Base-by-base conservation (phyloP, 768 basidiomycete genomes). In the Russula olivacea region DNA sequence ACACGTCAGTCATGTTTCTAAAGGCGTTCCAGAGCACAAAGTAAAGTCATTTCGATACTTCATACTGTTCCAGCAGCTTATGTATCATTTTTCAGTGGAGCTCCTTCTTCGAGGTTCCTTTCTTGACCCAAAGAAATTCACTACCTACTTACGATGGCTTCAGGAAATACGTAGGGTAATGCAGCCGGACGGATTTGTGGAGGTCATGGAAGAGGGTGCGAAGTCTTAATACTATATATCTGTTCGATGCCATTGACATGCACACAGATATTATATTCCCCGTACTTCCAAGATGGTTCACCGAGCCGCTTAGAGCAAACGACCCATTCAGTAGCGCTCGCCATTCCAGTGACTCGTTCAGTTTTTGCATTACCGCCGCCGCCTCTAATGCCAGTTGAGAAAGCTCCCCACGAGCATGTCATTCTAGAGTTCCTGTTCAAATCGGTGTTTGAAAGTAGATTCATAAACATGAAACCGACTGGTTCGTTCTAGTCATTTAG, bases 241-340 rank as follows among this genome's bases (percentile, higher is more conserved):
- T 14, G 1, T 40, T 32, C 21, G 23, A 54, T 28, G 17, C 36
- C 43, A 41, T 32, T 48, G 59, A 32, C 58, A 5, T 53, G 45
- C 49, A 25, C 63, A 17, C 58, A 91, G 89, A 91, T 70, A 80
- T 88, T 32, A 74, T 89, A 50, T 91, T 91, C 70, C 89, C 89
- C n/a, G 75, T 74, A 4, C 78, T 91, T 41, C 88, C 89, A 23
- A 81, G 80, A 41, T 91, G 88, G 88, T 91, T 89, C 68, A 90
- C 89, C 1, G 77, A 80, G 43, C 86, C 87, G 10, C 78, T 90
- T 57, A 83, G 86, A 32, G 76, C 77, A 32, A 66, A 51, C 19
- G 43, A 34, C 38, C 65, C 65, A 17, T 56, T 48, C 28, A 38
- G 52, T 62, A 28, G 19, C 30, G 28, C 36, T 55, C 50, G 61